Conservation (phyloP, 371 early-diverging fungal genomes). For the Mucor irregularis region DNA sequence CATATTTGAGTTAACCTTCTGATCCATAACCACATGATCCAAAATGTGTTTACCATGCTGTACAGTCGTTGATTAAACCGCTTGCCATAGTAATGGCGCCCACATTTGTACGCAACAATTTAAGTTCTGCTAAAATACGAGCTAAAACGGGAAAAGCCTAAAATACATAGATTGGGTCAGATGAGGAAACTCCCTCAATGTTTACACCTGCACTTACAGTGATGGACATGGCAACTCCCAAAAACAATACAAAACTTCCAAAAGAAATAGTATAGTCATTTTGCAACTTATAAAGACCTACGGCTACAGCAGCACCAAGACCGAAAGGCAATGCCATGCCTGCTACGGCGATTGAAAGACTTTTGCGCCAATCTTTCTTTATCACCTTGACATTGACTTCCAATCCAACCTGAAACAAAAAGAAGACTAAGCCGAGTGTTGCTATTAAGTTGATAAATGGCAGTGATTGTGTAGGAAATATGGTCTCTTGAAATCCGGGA, state of each 20-base stretch:
- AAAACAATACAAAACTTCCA: slow-evolving; percentile 74
- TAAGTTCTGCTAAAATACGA: slow-evolving; percentile 87
- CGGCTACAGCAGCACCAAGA: slow-evolving; percentile 71
- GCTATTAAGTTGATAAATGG: slow-evolving; percentile 75
- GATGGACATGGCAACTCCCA: slow-evolving; percentile 90
- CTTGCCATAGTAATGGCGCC: slow-evolving; percentile 84
- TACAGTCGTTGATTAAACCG: slow-evolving; percentile 86
- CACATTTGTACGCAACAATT: slow-evolving; percentile 78
- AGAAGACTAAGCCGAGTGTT: slow-evolving; percentile 88
- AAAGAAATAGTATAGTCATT: slow-evolving; percentile 52
- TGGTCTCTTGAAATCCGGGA: slow-evolving; percentile 57
- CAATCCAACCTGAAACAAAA: slow-evolving; percentile 87
- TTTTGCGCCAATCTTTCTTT: slow-evolving; percentile 42
- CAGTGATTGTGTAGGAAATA: slow-evolving; percentile 68
- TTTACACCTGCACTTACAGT: slow-evolving; percentile 50
- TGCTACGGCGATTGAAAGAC: slow-evolving; percentile 59
- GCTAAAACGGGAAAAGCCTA: slow-evolving; percentile 92
- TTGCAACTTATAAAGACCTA: slow-evolving; percentile 63
- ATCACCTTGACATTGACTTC: slow-evolving; percentile 69
- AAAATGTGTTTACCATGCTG: slow-evolving; percentile 78
- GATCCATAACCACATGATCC: too few species aligned
- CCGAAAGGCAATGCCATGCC: slow-evolving; percentile 81
- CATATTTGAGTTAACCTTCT: too few species aligned
- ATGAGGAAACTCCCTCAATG: not conserved
- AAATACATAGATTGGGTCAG: not conserved